Evolutionary conservation across 768 basidiomycete species (phyloP).

Genomic region (Boletus subcaerulescens): DNA sequence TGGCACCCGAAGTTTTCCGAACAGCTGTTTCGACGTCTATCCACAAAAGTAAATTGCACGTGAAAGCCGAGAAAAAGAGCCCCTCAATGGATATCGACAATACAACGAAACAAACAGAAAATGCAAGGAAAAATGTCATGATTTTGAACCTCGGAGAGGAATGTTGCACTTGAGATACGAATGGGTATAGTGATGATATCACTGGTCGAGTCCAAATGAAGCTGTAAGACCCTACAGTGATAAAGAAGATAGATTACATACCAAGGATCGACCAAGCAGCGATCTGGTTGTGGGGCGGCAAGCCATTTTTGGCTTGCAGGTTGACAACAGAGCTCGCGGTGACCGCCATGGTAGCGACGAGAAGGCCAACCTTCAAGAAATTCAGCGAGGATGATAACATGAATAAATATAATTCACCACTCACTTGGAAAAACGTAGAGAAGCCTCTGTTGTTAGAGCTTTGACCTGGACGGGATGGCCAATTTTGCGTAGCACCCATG

Average conservation of each 20-base stretch:
- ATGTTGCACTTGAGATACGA: conserved; percentile 36
- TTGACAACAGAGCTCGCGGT: conserved; percentile 57
- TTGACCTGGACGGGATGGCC: not conserved
- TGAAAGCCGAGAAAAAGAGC: conserved; percentile 73
- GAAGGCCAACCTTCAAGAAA: conserved; percentile 39
- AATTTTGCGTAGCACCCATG: conserved; percentile 28
- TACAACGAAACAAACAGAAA: conserved; percentile 72
- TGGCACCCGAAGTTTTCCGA: conserved; percentile 4
- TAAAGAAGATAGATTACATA: conserved; percentile 31
- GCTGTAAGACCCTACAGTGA: not conserved
- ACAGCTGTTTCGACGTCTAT: conserved; percentile 53
- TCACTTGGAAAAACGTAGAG: conserved; percentile 24
- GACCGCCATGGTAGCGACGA: conserved; percentile 47
- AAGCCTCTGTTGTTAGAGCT: not conserved
- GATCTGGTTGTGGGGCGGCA: conserved; percentile 59
- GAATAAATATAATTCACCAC: not conserved
- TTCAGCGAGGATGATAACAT: not conserved
- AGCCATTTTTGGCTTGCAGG: conserved; percentile 63
- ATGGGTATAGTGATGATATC: conserved; percentile 50
- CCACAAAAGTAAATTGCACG: conserved; percentile 63
- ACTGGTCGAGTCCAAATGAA: conserved; percentile 40
- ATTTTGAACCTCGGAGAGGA: conserved; percentile 48
- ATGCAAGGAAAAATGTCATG: conserved; percentile 63
- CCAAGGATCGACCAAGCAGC: conserved; percentile 65
- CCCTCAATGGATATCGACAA: conserved; percentile 82